phyloP scores from a whole-genome alignment of 164 flowering plant species.

The Vitis rotundifolia region DNA sequence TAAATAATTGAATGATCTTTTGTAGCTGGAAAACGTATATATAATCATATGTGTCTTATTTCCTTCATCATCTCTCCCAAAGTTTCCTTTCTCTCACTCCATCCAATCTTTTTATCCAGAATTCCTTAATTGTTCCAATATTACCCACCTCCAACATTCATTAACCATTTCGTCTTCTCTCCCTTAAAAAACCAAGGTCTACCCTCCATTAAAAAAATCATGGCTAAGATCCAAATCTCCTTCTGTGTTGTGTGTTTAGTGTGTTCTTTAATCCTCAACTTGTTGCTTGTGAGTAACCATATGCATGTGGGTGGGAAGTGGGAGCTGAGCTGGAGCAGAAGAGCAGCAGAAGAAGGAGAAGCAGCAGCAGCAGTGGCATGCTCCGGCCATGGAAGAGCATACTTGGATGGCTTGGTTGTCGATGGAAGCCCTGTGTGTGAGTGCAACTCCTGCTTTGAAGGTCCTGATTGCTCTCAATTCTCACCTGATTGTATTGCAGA shows the following conservation, averaged over 20 bases:
- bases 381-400: slow-evolving; percentile 45
- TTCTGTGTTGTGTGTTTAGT: neutral
- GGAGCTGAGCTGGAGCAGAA: slow-evolving; percentile 12
- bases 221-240: neutral
- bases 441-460: slow-evolving; percentile 33
- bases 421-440: slow-evolving; percentile 28
- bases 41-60: no score
- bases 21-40: no score
- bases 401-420: slow-evolving; percentile 23
- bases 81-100: no score
- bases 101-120: no score
- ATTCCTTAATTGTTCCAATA: no score
- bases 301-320: neutral
- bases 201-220: no score
- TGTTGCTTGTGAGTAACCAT: neutral
- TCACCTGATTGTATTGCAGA: slow-evolving; percentile 29
- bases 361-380: slow-evolving; percentile 29
- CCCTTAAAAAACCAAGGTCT: no score
- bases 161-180: no score
- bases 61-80: no score
- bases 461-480: slow-evolving; percentile 35
- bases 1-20: no score
- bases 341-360: slow-evolving; percentile 34
- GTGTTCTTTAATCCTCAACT: neutral
- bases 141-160: no score